Evolutionary conservation across 2,329 filamentous ascomycete species (phyloP), one percentile per base, ranked within the genome.

Genomic region (Hypoxylon rubiginosum): DNA sequence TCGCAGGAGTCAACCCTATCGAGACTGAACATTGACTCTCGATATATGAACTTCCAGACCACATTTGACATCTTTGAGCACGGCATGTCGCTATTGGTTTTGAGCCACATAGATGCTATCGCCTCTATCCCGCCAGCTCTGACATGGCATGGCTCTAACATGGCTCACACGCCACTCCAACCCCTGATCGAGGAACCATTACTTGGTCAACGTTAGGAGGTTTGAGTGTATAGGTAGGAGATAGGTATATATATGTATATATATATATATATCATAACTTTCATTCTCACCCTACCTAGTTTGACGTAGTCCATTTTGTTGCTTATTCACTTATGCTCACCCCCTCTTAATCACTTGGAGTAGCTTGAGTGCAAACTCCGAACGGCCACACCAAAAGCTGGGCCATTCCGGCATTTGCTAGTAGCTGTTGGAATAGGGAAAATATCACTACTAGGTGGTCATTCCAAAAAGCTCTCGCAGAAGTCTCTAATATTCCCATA

Each of bases 391-490:
- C 15, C 21, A 15, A 58, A 55, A 58, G 58, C 56, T 52, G 43
- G 57, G 21, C 24, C 13, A 19, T 43, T 55, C 52, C 24, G 57
- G 36, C 51, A 55, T 34, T 52, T 55, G 41, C 53, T 54, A 50
- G 62, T 36, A 61, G 50, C 54, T 41, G n/a, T 19, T 58, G 60
- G 58, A 62, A 67, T 62, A 56, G 59, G 64, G 62, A 58, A 11
- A 66, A 49, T 21, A 64, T 66, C 65, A 62, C 62, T 65, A 39
- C 69, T 64, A 64, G 65, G 59, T 62, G 64, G 67, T 66, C 57
- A 64, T 65, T 59, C 56, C 60, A 64, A 65, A 48, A 24, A 55
- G 59, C 58, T 66, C 52, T 43, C 53, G 48, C 45, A 41, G 21
- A 58, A 39, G 36, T 36, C 21, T n/a, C 28, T 55, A n/a, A n/a